Base-by-base conservation (phyloP, 1,284 basidiomycete species). In the Singerocomus inundabilis region DNA sequence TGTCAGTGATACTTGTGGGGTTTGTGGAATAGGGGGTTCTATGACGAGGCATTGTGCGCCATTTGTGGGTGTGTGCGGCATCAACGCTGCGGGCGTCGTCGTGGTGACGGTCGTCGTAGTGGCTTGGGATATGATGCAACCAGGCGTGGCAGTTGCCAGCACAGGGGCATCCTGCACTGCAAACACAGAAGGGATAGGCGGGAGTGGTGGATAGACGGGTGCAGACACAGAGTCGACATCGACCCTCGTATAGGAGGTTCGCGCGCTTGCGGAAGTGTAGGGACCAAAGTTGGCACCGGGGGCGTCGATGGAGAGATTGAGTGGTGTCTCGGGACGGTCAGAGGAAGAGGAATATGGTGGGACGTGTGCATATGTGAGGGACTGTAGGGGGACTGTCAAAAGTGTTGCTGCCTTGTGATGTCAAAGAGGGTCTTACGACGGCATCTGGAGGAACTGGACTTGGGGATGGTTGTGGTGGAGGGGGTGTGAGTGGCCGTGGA, bases 1-100 rank as follows among this genome's bases (percentile, higher is more conserved):
- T 0, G 84, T 87, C 44, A 94, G 61, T 34, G 81, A 78, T 3
- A 84, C 78, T 71, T 88, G 82, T 0, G 82, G 81, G 7, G 73
- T 78, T 57, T 80, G 81, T 5, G 82, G 81, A 5, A 82, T 60
- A 43, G 29, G 36, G 5, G 41, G 36, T 6, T 63, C 49, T 10
- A 29, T 15, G n/a, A 25, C 5, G 16, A 25, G 31, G 7, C 44
- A 21, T 48, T 55, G 56, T 39, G 49, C 37, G 18, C 18, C 44
- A 15, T 32, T 34, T 6, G 44, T 26, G 3, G 29, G 36, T 30
- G 32, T 18, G 7, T 43, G 47, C 2, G 31, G 25, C 2, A 43
- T 40, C 6, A 56, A n/a, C 1, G 16, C 35, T 13, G 30, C 15
- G 3, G 42, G 2, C 0, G 28, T n/a, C 15, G 42, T 12, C 1